A percentile compares a stretch with the other conserved stretches of the same genome.
Conservation (phyloP, 2,329 filamentous ascomycete genomes). For the Colletotrichum eremochloae region DNA sequence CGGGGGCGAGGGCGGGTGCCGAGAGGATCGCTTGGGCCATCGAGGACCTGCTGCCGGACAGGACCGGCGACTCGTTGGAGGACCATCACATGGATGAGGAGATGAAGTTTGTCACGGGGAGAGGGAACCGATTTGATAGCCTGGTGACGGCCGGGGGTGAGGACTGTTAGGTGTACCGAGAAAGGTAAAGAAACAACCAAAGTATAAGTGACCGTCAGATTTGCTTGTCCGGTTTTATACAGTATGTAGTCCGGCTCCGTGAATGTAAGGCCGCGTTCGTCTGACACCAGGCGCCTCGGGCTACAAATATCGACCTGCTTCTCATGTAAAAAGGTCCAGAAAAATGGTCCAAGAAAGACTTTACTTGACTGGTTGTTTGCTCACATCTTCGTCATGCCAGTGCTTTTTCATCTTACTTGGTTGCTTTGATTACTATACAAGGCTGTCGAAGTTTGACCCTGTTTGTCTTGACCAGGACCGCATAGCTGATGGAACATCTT, state of each 20-base stretch:
- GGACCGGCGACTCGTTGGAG: conserved; percentile 12
- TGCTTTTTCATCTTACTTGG: neutral
- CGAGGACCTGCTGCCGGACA: conserved; percentile 65
- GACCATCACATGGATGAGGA: conserved; percentile 26
- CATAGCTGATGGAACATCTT: neutral
- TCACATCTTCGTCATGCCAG: too few species aligned
- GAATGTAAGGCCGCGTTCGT: neutral
- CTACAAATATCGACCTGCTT: neutral
- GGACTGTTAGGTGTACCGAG: neutral
- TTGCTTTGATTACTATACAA: neutral
- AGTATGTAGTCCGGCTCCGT: neutral
- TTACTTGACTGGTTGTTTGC: too few species aligned
- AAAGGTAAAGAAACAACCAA: neutral
- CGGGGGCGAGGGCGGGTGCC: conserved; percentile 78
- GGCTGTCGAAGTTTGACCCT: neutral
- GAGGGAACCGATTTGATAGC: conserved; percentile 40
- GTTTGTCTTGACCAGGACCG: neutral
- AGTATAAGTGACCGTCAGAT: neutral
- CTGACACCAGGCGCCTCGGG: neutral
- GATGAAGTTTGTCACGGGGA: conserved; percentile 39
- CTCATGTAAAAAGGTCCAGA: too few species aligned
- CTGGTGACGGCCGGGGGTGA: conserved; percentile 30
- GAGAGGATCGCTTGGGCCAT: conserved; percentile 81
- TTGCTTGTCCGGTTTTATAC: neutral
- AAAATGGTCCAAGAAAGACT: too few species aligned